Evolutionary conservation across 192 early-diverging fungal genomes (phyloP), one percentile per base, ranked within the genome.

Genomic region (Mortierella hygrophila): DNA sequence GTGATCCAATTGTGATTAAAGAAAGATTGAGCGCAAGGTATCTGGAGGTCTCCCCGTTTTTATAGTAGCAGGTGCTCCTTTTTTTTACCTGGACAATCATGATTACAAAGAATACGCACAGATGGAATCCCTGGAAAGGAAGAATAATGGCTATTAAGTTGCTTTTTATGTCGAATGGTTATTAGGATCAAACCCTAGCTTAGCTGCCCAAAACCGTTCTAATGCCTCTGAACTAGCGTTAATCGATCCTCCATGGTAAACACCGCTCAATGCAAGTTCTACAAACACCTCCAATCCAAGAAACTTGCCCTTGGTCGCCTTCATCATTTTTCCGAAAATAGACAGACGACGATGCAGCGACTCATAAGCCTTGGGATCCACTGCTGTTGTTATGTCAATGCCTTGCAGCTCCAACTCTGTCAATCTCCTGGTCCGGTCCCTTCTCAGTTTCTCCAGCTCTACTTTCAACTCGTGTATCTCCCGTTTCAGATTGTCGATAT

Each of bases 401-500:
- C 72, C 72, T 49, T 73, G 72, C 42, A 29, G 32, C n/a, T 73
- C n/a, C 72, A 73, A 49, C 46, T 73, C 72, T 2, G 3, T 49
- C 46, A 73, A 6, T 73, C 46, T 73, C 72, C 46, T 29, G 46
- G 6, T 49, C 0, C 42, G 42, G 0, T 49, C 44, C n/a, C n/a
- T 15, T 26, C n/a, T 73, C 42, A 46, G 72, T 1, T 73, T 29
- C 20, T 73, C 46, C 72, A n/a, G n/a, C n/a, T n/a, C n/a, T n/a
- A n/a, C n/a, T n/a, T 49, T 26, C 72, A 73, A 32, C 21, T 29
- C 0, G 0, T 52, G 20, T 42, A 73, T 73, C 18, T 73, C 72
- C 46, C 9, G 72, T 26, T 73, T 73, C 72, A 73, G 6, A 1
- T 3, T 73, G 26, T 73, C 46, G 72, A 73, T 73, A 6, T 0